Evolutionary conservation across 495 filamentous ascomycete genomes (phyloP).

Genomic region (Lophiostoma macrostomum): DNA sequence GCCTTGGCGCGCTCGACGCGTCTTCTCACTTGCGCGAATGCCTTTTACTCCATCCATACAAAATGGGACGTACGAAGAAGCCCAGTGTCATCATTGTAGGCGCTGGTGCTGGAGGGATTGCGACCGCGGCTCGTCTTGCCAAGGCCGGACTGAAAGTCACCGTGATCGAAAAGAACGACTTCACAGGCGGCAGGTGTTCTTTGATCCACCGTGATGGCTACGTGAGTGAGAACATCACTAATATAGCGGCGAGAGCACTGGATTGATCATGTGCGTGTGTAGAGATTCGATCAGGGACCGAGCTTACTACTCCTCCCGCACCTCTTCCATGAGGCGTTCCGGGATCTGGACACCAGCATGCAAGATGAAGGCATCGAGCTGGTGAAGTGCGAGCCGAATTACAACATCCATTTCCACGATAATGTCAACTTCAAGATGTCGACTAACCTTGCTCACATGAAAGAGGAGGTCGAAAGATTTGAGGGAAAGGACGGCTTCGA

Average conservation of each 20-base stretch:
- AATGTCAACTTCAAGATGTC: constrained; percentile 56
- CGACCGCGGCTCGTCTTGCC: constrained; percentile 64
- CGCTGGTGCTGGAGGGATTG: constrained; percentile 65
- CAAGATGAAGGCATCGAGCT: constrained; percentile 58
- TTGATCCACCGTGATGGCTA: constrained; percentile 55
- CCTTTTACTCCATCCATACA: neutral
- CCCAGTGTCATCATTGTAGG: constrained; percentile 42
- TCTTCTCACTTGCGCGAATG: no score
- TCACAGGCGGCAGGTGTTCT: constrained; percentile 64
- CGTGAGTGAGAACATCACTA: constrained; percentile 35
- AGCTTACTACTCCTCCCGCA: constrained; percentile 65
- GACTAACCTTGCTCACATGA: constrained; percentile 61
- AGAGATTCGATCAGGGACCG: constrained; percentile 71
- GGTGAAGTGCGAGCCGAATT: constrained; percentile 68
- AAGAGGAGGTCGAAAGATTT: constrained; percentile 61
- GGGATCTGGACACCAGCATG: constrained; percentile 59
- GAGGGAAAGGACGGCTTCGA: constrained; percentile 64
- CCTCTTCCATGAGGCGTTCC: constrained; percentile 61
- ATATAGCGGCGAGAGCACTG: no score
- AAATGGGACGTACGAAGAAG: neutral
- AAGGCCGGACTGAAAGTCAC: constrained; percentile 63
- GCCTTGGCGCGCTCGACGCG: no score
- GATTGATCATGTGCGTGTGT: no score
- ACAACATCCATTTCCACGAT: constrained; percentile 65
- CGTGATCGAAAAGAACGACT: constrained; percentile 65